These are phyloP conservation scores for Wickerhamomyces hampshirensis DNA, from an alignment of 805 yeast species.

Conservation along the genomic window DNA sequence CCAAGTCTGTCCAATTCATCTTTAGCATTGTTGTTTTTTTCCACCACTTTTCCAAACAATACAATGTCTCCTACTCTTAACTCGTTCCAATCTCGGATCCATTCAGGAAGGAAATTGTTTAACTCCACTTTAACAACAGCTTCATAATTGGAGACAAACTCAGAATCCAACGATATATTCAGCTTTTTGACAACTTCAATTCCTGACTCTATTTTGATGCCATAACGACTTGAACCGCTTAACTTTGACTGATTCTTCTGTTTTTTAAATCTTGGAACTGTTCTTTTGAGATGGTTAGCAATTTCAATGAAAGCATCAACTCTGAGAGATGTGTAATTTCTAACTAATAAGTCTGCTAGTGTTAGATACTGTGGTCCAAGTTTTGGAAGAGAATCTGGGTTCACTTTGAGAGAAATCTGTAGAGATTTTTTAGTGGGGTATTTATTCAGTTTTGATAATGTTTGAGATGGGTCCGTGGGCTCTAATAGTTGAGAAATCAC, in stretches of 20 bases:
- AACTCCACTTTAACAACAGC: constrained; percentile 5
- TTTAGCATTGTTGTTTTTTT: constrained; percentile 4
- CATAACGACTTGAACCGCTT: constrained; percentile 20
- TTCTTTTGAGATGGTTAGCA: constrained; percentile 8
- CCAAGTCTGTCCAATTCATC: constrained; percentile 10
- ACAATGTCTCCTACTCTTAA: constrained; percentile 14
- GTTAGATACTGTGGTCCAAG: constrained; percentile 8
- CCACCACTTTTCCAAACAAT: constrained; percentile 5
- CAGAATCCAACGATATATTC: background rate
- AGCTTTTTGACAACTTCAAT: background rate
- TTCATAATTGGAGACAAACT: background rate
- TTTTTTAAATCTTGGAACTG: constrained; percentile 12
- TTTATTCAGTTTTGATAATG: background rate
- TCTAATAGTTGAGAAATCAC: background rate
- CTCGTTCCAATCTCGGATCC: constrained; percentile 14
- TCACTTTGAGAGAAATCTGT: background rate
- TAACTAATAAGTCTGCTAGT: constrained; percentile 9
- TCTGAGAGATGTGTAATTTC: constrained; percentile 6
- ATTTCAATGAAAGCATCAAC: constrained; percentile 3
- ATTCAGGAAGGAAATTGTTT: background rate
- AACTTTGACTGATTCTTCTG: constrained; percentile 8
- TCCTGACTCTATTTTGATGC: constrained; percentile 2
- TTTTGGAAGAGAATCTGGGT: background rate
- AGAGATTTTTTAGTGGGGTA: constrained; percentile 2
- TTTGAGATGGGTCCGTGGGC: constrained; percentile 2